Conservation (phyloP, 2,329 filamentous ascomycete genomes). For the Xylaria sp. region DNA sequence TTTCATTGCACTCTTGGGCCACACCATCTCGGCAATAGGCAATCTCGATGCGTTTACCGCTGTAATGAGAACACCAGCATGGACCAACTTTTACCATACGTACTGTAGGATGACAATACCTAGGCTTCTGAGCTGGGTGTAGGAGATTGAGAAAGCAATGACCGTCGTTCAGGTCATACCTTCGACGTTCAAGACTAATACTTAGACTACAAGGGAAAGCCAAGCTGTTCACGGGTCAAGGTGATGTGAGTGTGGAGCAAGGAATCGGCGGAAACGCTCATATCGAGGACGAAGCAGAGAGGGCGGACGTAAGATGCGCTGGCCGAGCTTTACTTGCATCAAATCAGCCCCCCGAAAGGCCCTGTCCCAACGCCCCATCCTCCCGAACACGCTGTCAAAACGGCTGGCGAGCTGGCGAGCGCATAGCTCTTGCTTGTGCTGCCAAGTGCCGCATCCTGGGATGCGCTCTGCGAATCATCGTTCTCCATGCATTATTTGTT, state of each 20-base stretch:
- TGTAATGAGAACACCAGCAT: slow-evolving; percentile 26
- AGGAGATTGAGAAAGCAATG: slow-evolving; percentile 27
- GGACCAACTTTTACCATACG: slow-evolving; percentile 22
- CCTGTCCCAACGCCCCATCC: slow-evolving; percentile 37
- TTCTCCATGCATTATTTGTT: slow-evolving; percentile 37
- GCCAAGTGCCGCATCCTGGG: slow-evolving; percentile 38
- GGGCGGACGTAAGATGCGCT: slow-evolving; percentile 39
- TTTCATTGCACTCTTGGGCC: slow-evolving; percentile 40
- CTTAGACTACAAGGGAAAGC: slow-evolving; percentile 2
- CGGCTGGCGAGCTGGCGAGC: slow-evolving; percentile 28
- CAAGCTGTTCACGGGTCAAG: slow-evolving; percentile 13
- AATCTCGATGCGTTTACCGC: slow-evolving; percentile 12
- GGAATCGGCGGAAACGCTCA: slow-evolving; percentile 27
- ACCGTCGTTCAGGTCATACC: slow-evolving; percentile 28
- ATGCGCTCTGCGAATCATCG: slow-evolving; percentile 40
- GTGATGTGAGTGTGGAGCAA: slow-evolving; percentile 17
- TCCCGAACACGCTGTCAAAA: slow-evolving; percentile 34
- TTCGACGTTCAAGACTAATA: slow-evolving; percentile 11
- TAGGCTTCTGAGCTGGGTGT: slow-evolving; percentile 14
- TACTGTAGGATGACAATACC: slow-evolving; percentile 5
- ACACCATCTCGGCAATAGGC: slow-evolving; percentile 33
- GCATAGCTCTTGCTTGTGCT: slow-evolving; percentile 32
- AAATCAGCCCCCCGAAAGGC: slow-evolving; percentile 40
- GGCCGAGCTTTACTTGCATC: slow-evolving; percentile 42
- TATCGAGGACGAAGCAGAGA: slow-evolving; percentile 22